Percentiles rank a stretch among this genome's conserved stretches.
These are phyloP conservation scores for Hansenula lynferdii DNA, from an alignment of 1,139 yeast genomes.

Conservation along the genomic window DNA sequence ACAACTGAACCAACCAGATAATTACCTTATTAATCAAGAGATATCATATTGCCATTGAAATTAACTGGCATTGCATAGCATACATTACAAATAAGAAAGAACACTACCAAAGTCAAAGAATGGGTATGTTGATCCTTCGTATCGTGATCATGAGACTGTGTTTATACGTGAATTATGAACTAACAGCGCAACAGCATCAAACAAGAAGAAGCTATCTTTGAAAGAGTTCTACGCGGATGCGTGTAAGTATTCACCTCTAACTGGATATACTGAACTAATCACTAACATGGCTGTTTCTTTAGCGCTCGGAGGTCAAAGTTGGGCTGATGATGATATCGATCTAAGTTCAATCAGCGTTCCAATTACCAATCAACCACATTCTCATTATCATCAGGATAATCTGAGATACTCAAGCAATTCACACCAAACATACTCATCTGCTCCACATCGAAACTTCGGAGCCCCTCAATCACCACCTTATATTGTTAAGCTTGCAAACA, in stretches of 20 bases:
- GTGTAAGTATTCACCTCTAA: slow-evolving; percentile 42
- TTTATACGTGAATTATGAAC: neutral
- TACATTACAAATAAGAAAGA: neutral
- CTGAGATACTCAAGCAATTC: slow-evolving; percentile 19
- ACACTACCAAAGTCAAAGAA: neutral
- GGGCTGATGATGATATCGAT: slow-evolving; percentile 61
- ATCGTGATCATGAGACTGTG: too few relatives aligned
- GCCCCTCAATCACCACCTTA: slow-evolving; percentile 41
- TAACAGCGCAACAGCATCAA: slow-evolving; percentile 5
- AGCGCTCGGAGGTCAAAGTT: slow-evolving; percentile 34
- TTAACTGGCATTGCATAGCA: too few relatives aligned
- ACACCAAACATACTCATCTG: slow-evolving; percentile 12
- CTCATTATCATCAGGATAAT: slow-evolving; percentile 15
- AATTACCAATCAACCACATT: slow-evolving; percentile 17
- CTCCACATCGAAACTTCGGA: slow-evolving; percentile 5
- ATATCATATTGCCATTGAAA: too few relatives aligned
- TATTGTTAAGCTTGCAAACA: slow-evolving; percentile 47
- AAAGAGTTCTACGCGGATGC: slow-evolving; percentile 50
- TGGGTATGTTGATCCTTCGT: neutral
- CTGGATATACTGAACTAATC: neutral
- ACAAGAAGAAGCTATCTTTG: slow-evolving; percentile 43
- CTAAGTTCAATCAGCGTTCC: slow-evolving; percentile 50
- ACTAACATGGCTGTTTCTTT: neutral
- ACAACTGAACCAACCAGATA: too few relatives aligned
- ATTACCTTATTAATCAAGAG: too few relatives aligned